Base-by-base conservation (phyloP, 1,284 basidiomycete genomes). In the Wolfiporia cocos region DNA sequence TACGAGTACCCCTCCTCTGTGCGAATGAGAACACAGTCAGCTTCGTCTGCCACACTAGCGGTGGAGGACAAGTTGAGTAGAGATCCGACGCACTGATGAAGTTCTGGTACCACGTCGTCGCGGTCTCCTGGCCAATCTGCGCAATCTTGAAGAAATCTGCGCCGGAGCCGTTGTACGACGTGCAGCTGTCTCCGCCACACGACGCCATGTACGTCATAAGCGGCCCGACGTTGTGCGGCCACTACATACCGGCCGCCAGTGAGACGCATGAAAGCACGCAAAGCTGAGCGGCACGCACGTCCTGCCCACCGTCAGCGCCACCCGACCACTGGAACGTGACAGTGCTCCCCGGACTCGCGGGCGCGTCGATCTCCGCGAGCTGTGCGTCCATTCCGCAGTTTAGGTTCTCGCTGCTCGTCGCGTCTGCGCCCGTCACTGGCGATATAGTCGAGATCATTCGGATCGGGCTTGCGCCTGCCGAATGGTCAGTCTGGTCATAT, bases 101-200 rank as follows among this genome's bases (percentile, higher is more conserved):
- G 34, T 48, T 50, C 51, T 67, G 64, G 44, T 65, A 63, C 73
- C 73, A 74, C 3, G 60, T 61, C n/a, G 42, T 40, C 7, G 28
- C 24, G 3, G 61, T 46, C 39, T 66, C 50, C 39, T 63, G 55
- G 3, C 74, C 74, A 1, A 64, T 58, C 52, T 77, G 58, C 39
- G 67, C 67, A 43, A 78, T 70, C 65, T 88, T 87, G 72, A 87
- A 86, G 79, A 79, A 87, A 52, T 78, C 64, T 2, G 81, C 80
- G 9, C 68, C 56, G 4, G 68, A 64, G 2, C 73, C 53, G 52
- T 86, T 67, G 59, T 78, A 85, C 48, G 78, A 61, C 54, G 74
- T 69, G 61, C 84, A 86, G 2, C 74, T 63, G 0, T 66, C 65
- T 19, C 62, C 56, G 2, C 74, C 76, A 51, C 83, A 86, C 11